Conservation (phyloP, 164 flowering plant genomes). For the Stephania yunnanensis region DNA sequence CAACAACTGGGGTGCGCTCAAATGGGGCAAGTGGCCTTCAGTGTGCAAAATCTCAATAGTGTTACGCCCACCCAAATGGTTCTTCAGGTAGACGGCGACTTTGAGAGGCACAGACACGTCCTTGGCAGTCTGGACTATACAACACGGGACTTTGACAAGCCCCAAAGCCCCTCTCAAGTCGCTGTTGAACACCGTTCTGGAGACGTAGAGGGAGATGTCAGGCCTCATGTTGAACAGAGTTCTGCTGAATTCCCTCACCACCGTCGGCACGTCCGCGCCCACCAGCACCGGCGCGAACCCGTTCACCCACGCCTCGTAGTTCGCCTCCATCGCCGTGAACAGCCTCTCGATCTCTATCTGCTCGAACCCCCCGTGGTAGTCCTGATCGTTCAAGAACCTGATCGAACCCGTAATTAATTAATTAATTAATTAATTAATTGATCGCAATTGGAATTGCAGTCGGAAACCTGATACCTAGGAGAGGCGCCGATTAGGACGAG, state of each 20-base stretch:
- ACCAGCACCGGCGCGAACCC: slow-evolving; percentile 93
- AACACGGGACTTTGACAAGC: slow-evolving; percentile 70
- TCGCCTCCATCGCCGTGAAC: slow-evolving; percentile 78
- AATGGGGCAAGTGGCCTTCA: slow-evolving; percentile 91
- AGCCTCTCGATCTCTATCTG: slow-evolving; percentile 68
- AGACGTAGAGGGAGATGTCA: slow-evolving; percentile 74
- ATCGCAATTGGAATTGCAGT: background rate
- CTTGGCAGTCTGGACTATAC: slow-evolving; percentile 68
- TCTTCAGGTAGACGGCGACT: slow-evolving; percentile 61
- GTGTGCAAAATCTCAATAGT: slow-evolving; percentile 58
- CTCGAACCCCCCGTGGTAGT: slow-evolving; percentile 90
- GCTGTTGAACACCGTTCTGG: slow-evolving; percentile 55
- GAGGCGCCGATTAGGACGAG: slow-evolving; percentile 91
- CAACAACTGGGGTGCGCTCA: slow-evolving; percentile 70
- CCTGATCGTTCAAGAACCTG: slow-evolving; percentile 76
- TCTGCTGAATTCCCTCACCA: slow-evolving; percentile 87
- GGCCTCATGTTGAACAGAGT: slow-evolving; percentile 97
- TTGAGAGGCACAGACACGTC: slow-evolving; percentile 81
- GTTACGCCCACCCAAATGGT: slow-evolving; percentile 68
- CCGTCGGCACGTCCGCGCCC: slow-evolving; percentile 93
- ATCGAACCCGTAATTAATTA: background rate
- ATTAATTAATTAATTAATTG: background rate
- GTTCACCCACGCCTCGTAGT: slow-evolving; percentile 83
- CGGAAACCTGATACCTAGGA: slow-evolving; percentile 45
- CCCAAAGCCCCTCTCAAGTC: slow-evolving; percentile 68